Evolutionary conservation across 768 basidiomycete genomes (phyloP).

Genomic region (Leccinum rimulosum): DNA sequence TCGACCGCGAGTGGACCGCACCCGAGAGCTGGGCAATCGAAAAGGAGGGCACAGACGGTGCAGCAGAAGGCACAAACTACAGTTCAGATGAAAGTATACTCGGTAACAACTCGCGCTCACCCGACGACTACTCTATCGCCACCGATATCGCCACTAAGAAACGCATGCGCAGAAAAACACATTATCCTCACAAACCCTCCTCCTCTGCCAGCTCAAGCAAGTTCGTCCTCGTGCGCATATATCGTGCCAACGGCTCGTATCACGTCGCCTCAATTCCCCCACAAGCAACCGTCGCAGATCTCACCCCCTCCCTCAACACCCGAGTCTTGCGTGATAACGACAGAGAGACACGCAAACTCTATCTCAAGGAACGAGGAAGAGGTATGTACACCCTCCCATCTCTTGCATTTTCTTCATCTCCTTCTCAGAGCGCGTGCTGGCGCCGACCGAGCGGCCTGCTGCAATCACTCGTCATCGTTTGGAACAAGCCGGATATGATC

Average conservation of each 20-base stretch:
- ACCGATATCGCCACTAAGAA: conserved; percentile 17
- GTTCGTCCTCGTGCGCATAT: conserved; percentile 67
- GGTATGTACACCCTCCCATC: conserved; percentile 41
- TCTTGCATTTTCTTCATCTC: not conserved
- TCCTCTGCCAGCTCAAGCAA: conserved; percentile 18
- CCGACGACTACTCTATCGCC: conserved; percentile 9
- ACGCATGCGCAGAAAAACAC: too few relatives aligned
- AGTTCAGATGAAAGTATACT: conserved; percentile 36
- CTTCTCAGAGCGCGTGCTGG: conserved; percentile 74
- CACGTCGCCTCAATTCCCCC: conserved; percentile 66
- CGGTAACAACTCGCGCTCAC: conserved; percentile 16
- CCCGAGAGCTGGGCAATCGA: conserved; percentile 80
- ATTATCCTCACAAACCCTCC: conserved; percentile 19
- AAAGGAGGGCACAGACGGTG: conserved; percentile 40
- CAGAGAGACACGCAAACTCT: conserved; percentile 62
- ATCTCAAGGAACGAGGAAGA: conserved; percentile 72
- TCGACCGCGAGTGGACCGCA: conserved; percentile 53
- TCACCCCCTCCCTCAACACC: conserved; percentile 59
- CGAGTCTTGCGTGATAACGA: conserved; percentile 52
- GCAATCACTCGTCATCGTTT: conserved; percentile 80
- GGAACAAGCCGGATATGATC: conserved; percentile 86
- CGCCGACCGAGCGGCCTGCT: conserved; percentile 78
- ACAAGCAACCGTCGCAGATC: conserved; percentile 62
- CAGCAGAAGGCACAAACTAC: conserved; percentile 38
- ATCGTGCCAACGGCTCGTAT: conserved; percentile 68